A percentile compares a stretch with the other conserved stretches of the same genome.
These are phyloP conservation scores for Trypanosoma mega DNA, from an alignment of 208 protist genomes.

Conservation along the genomic window DNA sequence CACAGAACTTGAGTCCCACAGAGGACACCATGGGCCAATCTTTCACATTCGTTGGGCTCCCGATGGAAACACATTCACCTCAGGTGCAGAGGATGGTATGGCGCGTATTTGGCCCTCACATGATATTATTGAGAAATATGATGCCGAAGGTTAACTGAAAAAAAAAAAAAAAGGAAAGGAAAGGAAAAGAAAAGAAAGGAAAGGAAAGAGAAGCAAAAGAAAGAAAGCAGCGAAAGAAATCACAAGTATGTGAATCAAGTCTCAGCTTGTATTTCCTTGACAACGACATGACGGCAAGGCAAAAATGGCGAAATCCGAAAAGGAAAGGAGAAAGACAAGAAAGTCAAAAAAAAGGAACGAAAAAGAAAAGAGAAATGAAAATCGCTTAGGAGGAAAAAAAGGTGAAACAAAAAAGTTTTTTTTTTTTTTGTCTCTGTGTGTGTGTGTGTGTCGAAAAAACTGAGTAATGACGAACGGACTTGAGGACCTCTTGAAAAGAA, in stretches of 20 bases:
- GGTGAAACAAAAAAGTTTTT: background rate
- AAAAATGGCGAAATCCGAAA: too few relatives aligned
- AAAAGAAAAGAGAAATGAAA: background rate
- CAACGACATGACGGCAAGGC: background rate
- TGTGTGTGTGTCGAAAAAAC: too few relatives aligned
- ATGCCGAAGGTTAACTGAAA: conserved; percentile 40
- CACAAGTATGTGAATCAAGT: too few relatives aligned
- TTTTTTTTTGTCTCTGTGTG: too few relatives aligned
- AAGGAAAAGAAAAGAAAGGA: conserved; percentile 13
- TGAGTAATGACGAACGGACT: too few relatives aligned
- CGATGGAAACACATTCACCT: conserved; percentile 85
- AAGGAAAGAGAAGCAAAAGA: background rate
- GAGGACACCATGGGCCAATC: conserved; percentile 89
- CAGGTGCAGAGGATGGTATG: conserved; percentile 91
- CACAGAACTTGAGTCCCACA: conserved; percentile 82
- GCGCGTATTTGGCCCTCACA: conserved; percentile 91
- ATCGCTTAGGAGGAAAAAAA: background rate
- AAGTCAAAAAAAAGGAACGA: too few relatives aligned
- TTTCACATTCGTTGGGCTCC: conserved; percentile 91
- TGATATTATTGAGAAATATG: conserved; percentile 79
- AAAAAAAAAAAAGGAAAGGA: conserved; percentile 1
- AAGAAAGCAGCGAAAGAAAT: background rate
- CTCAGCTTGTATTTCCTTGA: too few relatives aligned
- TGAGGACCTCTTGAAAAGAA: too few relatives aligned
- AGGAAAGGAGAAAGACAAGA: too few relatives aligned